Conservation (phyloP, 495 filamentous ascomycete genomes). For the Cercophora sp. region DNA sequence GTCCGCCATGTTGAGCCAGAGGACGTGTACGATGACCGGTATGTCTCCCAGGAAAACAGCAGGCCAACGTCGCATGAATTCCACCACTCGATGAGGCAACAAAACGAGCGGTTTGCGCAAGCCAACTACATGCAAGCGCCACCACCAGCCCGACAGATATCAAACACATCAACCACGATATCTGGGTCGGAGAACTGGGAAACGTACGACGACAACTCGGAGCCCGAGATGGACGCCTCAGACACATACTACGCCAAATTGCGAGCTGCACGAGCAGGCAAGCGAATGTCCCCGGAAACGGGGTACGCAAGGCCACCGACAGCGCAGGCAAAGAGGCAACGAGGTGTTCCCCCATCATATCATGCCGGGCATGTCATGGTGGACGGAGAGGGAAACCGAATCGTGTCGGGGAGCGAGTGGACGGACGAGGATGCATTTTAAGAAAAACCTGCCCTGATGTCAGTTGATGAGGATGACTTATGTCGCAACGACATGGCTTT, state of each 20-base stretch:
- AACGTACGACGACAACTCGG: conserved; percentile 77
- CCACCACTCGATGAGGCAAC: conserved; percentile 32
- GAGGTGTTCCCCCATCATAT: conserved; percentile 38
- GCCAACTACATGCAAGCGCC: conserved; percentile 34
- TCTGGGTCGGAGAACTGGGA: conserved; percentile 95
- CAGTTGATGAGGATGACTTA: conserved; percentile 14
- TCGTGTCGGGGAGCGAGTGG: conserved; percentile 53
- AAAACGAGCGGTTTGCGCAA: conserved; percentile 33
- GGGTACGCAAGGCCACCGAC: conserved; percentile 28
- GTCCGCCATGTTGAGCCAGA: conserved; percentile 78
- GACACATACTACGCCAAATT: conserved; percentile 76
- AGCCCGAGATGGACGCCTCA: conserved; percentile 67
- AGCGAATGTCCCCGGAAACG: conserved; percentile 46
- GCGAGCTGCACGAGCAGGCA: conserved; percentile 49
- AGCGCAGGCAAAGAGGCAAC: conserved; percentile 32
- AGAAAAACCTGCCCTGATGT: conserved; percentile 10
- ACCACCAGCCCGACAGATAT: conserved; percentile 55
- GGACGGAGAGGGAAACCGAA: conserved; percentile 47
- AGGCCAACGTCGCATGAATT: conserved; percentile 27
- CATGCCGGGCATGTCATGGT: conserved; percentile 32
- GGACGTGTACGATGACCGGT: conserved; percentile 74
- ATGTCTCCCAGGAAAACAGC: conserved; percentile 25
- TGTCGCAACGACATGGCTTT: conserved; percentile 13
- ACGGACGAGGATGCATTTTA: conserved; percentile 53
- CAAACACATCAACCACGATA: conserved; percentile 59